Evolutionary conservation across 2,329 filamentous ascomycete genomes (phyloP), one percentile per base, ranked within the genome.

Genomic region (Penicillium sp.): DNA sequence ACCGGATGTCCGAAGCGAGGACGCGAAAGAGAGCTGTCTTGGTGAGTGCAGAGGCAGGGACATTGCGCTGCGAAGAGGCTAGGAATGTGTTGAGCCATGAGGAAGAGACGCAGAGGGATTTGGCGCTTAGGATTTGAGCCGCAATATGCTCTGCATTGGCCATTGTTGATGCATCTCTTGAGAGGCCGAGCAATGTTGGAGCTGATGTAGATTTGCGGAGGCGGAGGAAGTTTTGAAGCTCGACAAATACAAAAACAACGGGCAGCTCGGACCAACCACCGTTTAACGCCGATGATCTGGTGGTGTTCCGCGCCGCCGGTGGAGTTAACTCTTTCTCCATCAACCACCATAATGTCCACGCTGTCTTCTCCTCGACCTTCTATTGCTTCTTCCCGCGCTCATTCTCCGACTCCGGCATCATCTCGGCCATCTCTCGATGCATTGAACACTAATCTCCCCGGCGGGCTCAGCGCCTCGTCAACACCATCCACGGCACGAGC

Each of bases 1-100:
- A 78, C 1, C 89, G 88, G 63, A 98, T 85, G 77, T 97, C 91
- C 39, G 88, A 85, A 34, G 88, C 85, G 5, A 97, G 84, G 11
- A 98, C 81, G 55, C 92, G 91, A 67, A 92, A 89, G 65, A 90
- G 87, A 39, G 90, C 90, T 2, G 92, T 95, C 62, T 92, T 90
- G 57, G 90, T 82, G 20, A 96, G 82, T 4, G 90, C 89, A 31
- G 87, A 84, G 1, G 92, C 76, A 0, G 90, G 88, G 1, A 86
- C 87, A 45, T 73, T 15, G 81, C 80, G 47, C 79, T 83, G 71
- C 41, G 80, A 84, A 15, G 83, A 80, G 10, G 83, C 76, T 59
- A 90, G 73, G 71, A 94, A 86, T 57, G 77, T 78, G 58, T 82
- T 80, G 31, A 95, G 83, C 86, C 90, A 94, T 58, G 83, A 64